Evolutionary conservation across 306 rosid genomes (phyloP).

Genomic region (Vigna reflexopilosa): DNA sequence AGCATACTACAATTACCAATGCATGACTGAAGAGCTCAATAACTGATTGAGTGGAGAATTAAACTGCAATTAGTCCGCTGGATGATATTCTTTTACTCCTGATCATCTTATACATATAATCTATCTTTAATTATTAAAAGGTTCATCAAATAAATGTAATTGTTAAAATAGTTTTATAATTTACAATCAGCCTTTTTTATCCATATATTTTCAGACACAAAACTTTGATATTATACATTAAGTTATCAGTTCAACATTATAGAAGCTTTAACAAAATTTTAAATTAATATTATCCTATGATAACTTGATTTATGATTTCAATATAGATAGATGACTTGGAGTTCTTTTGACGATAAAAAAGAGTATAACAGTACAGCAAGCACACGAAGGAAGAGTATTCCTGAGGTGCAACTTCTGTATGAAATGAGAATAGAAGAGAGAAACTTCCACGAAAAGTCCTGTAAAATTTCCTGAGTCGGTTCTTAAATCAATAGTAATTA

Average conservation of each 20-base stretch:
- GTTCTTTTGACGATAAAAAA: slow-evolving; percentile 1
- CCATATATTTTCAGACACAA: slow-evolving; percentile 1
- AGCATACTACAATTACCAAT: slow-evolving; percentile 10
- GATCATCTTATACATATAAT: background rate
- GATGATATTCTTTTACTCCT: slow-evolving; percentile 18
- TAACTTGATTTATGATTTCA: slow-evolving; percentile 14
- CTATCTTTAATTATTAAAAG: slow-evolving; percentile 14
- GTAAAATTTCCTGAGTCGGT: slow-evolving; percentile 13
- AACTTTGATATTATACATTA: slow-evolving; percentile 1
- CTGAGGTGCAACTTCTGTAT: background rate
- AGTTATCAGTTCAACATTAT: slow-evolving; percentile 2
- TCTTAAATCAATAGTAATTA: slow-evolving; percentile 14
- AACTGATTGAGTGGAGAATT: slow-evolving; percentile 14
- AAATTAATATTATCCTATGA: background rate
- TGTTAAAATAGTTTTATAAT: slow-evolving; percentile 12
- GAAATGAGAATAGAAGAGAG: slow-evolving; percentile 13
- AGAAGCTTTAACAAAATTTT: slow-evolving; percentile 26
- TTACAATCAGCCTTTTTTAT: background rate
- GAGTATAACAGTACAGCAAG: slow-evolving; percentile 6
- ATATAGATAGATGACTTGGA: slow-evolving; percentile 14
- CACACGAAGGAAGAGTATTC: slow-evolving; percentile 8
- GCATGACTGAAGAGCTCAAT: slow-evolving; percentile 11
- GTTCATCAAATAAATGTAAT: background rate
- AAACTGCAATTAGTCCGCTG: slow-evolving; percentile 11
- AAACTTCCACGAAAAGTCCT: slow-evolving; percentile 12